Evolutionary conservation across 148 eudicot species (phyloP).

Genomic region (Cornus florida): DNA sequence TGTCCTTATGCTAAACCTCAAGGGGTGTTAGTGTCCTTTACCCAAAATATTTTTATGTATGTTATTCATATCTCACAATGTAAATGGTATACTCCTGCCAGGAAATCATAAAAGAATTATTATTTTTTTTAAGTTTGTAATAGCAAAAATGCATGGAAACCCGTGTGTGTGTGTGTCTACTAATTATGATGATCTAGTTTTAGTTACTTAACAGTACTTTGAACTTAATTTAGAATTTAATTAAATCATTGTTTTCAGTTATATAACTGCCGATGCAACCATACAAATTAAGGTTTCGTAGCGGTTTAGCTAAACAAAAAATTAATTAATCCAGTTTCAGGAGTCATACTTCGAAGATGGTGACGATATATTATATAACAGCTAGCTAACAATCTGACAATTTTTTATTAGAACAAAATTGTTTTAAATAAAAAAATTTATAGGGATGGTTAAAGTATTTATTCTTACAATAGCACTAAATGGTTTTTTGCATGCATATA

Average conservation of each 20-base stretch:
- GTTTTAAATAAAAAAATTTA: no score
- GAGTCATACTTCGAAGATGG: background rate
- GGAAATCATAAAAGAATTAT: background rate
- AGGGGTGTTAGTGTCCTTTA: no score
- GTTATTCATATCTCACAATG: background rate
- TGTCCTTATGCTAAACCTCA: no score
- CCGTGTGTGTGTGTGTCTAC: background rate
- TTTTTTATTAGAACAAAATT: no score
- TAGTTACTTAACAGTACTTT: background rate
- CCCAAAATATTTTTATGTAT: no score
- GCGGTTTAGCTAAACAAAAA: background rate
- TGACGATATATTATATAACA: no score
- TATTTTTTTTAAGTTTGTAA: background rate
- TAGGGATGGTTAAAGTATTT: no score
- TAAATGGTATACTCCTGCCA: conserved; percentile 6
- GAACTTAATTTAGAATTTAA: background rate
- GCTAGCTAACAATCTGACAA: no score
- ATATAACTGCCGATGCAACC: background rate
- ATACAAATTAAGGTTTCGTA: background rate
- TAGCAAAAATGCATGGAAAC: background rate
- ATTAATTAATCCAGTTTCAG: no score
- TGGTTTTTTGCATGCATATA: no score
- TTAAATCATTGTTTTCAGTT: background rate
- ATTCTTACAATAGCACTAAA: no score
- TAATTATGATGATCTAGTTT: background rate